Percentiles rank a stretch among this genome's conserved stretches.
Evolutionary conservation across 805 yeast genomes (phyloP).

Genomic region (Yarrowia yakushimensis): DNA sequence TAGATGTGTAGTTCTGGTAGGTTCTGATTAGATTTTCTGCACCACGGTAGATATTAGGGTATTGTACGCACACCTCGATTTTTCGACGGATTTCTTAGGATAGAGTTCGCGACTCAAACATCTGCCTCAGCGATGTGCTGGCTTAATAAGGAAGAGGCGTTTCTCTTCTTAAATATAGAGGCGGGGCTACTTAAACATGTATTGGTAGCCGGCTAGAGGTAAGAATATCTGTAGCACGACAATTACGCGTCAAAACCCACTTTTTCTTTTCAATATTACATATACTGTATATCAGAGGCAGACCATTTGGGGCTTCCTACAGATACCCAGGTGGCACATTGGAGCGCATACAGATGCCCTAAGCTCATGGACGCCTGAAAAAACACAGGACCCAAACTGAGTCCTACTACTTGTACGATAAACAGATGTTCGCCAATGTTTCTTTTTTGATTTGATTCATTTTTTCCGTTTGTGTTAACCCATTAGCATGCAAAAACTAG

Average conservation of each 20-base stretch:
- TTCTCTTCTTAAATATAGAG: background rate
- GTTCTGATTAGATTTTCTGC: slow-evolving; percentile 22
- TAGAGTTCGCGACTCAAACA: slow-evolving; percentile 4
- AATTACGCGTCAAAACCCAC: background rate
- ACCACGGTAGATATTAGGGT: background rate
- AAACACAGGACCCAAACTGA: background rate
- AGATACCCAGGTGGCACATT: background rate
- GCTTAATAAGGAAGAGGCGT: background rate
- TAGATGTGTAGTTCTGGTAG: slow-evolving; percentile 8
- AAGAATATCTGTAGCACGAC: background rate
- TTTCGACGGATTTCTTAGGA: slow-evolving; percentile 19
- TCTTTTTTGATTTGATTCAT: slow-evolving; percentile 3
- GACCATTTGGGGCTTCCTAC: background rate
- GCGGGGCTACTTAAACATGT: no score
- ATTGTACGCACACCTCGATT: background rate
- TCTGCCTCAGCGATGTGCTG: slow-evolving; percentile 16
- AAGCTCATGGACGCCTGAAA: background rate
- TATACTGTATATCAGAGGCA: background rate
- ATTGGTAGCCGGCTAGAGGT: background rate
- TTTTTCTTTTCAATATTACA: background rate
- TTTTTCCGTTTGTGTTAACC: slow-evolving; percentile 5
- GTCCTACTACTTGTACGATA: background rate
- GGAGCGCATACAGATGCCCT: background rate
- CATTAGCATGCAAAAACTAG: slow-evolving; percentile 38
- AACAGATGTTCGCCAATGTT: background rate